Evolutionary conservation across 2,329 filamentous ascomycete species (phyloP), one percentile per base, ranked within the genome.

Genomic region (Aureobasidium subglaciale): DNA sequence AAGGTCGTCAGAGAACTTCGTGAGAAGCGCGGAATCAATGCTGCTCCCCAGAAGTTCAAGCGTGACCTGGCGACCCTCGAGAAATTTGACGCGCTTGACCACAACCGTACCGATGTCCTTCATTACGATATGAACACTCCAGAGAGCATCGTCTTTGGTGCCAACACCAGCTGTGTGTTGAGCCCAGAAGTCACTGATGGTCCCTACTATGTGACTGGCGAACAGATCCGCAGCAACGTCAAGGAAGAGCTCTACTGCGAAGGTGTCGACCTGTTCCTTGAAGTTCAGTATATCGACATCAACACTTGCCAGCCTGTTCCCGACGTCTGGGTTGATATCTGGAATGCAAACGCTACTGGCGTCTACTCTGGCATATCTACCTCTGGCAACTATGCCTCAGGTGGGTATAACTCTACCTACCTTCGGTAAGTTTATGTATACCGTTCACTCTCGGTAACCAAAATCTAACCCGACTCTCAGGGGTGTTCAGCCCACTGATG

Each of bases 301-400:
- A 65, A 69, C 22, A 74, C 70, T 42, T 76, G 74, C 63, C 62
- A 69, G 53, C 65, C 75, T 1, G 65, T 68, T 5, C 30, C 52
- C 2, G 60, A 67, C 29, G 65, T 73, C 16, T 69, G 70, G 59
- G 58, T 75, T 6, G 74, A 77, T 58, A 65, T 74, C 24, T 77
- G 75, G 75, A 68, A 75, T 59, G 71, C 71, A 64, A 76, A 77
- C 61, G 61, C 73, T 11, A 75, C 73, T 3, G 73, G 74, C 24
- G 71, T 75, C 22, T 77, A 77, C 64, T 71, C 67, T 5, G 58
- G 71, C 67, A 16, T 50, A 0, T 27, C 32, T 8, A 40, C 32
- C 2, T 37, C 29, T 3, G 46, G 46, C 5, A 50, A 50, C 46
- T 50, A 50, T 38, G 46, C 46, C 6, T 30, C 46, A 9, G 49